These are phyloP conservation scores for Trichosporon ovoides DNA, from an alignment of 1,284 basidiomycete genomes.

Conservation along the genomic window DNA sequence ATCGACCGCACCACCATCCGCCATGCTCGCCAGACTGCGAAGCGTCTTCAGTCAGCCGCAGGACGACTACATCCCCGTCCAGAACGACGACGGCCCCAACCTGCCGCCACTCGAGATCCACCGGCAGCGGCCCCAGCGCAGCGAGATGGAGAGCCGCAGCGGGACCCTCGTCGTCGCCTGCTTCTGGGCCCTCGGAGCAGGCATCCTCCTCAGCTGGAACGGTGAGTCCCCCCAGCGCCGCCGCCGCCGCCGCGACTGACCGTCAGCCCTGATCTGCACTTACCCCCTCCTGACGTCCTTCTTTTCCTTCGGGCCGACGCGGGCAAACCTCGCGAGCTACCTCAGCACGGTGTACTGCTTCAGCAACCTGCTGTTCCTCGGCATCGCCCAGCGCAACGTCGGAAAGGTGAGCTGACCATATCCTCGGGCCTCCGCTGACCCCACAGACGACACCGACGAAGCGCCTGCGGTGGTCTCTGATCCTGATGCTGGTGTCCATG, in stretches of 20 bases:
- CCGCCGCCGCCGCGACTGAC: conserved; percentile 1
- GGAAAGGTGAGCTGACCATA: conserved; percentile 30
- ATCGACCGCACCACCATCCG: no score
- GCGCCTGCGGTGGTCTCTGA: conserved; percentile 35
- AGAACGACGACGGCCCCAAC: background rate
- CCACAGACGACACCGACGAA: conserved; percentile 33
- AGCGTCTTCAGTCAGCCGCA: background rate
- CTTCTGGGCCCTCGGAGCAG: conserved; percentile 48
- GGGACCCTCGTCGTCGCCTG: conserved; percentile 6
- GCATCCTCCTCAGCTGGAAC: conserved; percentile 46
- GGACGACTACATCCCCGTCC: background rate
- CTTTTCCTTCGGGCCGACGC: conserved; percentile 27
- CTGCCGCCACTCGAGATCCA: conserved; percentile 2
- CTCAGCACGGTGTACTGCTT: conserved; percentile 44
- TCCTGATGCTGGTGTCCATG: conserved; percentile 31
- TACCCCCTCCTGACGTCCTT: conserved; percentile 39
- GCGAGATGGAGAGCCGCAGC: background rate
- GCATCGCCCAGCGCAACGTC: conserved; percentile 41
- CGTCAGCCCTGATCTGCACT: conserved; percentile 44
- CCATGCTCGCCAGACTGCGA: no score
- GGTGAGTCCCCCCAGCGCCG: conserved; percentile 27
- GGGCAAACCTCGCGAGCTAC: conserved; percentile 39
- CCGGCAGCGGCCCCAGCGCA: background rate
- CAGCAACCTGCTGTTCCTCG: conserved; percentile 46
- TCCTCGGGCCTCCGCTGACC: conserved; percentile 9